Conservation (phyloP, 306 rosid genomes). For the Carpinus fangiana region DNA sequence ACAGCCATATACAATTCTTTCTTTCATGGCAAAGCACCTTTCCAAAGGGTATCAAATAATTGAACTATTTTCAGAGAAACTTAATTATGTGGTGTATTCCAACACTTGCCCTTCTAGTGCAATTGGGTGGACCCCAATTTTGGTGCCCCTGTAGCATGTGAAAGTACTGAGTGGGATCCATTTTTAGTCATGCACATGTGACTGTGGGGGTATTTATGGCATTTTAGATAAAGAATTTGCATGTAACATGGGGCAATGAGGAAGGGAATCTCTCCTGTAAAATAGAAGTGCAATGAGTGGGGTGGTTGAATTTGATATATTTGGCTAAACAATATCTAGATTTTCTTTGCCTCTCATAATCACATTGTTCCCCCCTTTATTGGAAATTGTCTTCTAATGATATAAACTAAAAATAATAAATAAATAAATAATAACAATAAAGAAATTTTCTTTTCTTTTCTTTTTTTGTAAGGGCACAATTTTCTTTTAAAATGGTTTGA, state of each 20-base stretch:
- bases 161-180: conserved; percentile 27
- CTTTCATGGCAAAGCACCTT: neutral
- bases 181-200: conserved; percentile 31
- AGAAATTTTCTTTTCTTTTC: no score
- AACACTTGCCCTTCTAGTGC: conserved; percentile 22
- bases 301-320: conserved; percentile 38
- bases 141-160: conserved; percentile 16
- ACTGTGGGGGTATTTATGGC: conserved; percentile 26
- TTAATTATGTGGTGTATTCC: neutral
- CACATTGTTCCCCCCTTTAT: conserved; percentile 24
- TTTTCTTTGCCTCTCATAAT: conserved; percentile 37
- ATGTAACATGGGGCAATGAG: conserved; percentile 28
- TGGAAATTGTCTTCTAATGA: neutral
- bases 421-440: no score
- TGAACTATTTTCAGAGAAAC: neutral
- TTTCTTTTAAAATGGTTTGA: no score
- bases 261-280: conserved; percentile 26
- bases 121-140: conserved; percentile 13
- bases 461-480: no score
- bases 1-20: no score
- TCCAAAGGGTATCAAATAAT: no score
- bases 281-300: conserved; percentile 33
- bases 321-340: conserved; percentile 29
- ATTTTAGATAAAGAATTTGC: conserved; percentile 13
- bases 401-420: no score